Evolutionary conservation across 2,329 filamentous ascomycete species (phyloP).

Genomic region (Rutstroemia sydowiana): DNA sequence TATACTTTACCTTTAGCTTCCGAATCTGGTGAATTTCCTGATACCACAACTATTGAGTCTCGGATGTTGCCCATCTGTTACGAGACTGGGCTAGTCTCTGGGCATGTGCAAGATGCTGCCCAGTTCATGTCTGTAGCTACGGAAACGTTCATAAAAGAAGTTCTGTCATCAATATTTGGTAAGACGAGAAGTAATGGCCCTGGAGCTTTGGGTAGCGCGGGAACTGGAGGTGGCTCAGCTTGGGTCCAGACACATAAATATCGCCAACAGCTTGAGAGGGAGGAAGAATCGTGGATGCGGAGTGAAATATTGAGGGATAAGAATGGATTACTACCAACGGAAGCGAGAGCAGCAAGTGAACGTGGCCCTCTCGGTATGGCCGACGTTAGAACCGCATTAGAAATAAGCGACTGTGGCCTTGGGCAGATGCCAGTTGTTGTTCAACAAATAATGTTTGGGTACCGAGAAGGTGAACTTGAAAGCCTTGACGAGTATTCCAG

Average conservation of each 20-base stretch:
- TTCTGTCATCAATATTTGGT: constrained; percentile 55
- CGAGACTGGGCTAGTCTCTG: constrained; percentile 53
- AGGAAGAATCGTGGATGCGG: constrained; percentile 66
- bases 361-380: constrained; percentile 67
- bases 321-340: constrained; percentile 70
- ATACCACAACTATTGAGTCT: constrained; percentile 53
- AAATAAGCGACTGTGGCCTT: constrained; percentile 68
- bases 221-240: constrained; percentile 56
- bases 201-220: constrained; percentile 52
- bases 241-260: constrained; percentile 79
- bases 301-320: constrained; percentile 70
- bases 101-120: constrained; percentile 52
- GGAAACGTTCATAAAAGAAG: constrained; percentile 61
- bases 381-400: constrained; percentile 69
- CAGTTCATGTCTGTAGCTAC: constrained; percentile 58
- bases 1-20: constrained; percentile 56
- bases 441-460: constrained; percentile 61
- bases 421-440: constrained; percentile 70
- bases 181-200: constrained; percentile 59
- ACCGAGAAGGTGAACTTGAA: constrained; percentile 70
- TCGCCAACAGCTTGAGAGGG: constrained; percentile 62
- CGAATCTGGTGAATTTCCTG: constrained; percentile 64
- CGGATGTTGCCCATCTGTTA: constrained; percentile 64
- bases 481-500: constrained; percentile 52
- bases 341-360: constrained; percentile 68